Evolutionary conservation across 139 green algal species (phyloP).

Genomic region (Dunaliella primolecta): DNA sequence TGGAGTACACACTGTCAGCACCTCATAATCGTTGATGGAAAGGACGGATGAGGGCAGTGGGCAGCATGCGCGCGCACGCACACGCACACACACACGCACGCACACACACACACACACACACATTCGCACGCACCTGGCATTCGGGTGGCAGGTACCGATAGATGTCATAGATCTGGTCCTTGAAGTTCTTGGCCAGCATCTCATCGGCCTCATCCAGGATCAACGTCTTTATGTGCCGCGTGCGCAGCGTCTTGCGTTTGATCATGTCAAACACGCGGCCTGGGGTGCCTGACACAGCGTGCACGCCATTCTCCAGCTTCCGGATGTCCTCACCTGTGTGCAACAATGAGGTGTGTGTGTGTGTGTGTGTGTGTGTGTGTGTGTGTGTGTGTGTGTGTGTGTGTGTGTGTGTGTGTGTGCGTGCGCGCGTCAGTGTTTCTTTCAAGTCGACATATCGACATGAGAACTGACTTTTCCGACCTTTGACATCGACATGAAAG

Average conservation of each 20-base stretch:
- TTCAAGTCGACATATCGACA: no score
- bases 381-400: neutral
- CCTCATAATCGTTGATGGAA: no score
- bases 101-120: neutral
- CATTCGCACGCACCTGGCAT: constrained; percentile 24
- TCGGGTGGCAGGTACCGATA: constrained; percentile 73
- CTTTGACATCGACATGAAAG: no score
- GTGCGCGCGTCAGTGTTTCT: no score
- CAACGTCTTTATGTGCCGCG: constrained; percentile 46
- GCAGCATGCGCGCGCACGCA: no score
- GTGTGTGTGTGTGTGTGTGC: neutral
- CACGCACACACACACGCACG: no score
- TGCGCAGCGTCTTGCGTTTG: constrained; percentile 70
- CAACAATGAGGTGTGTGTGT: neutral
- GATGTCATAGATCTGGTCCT: constrained; percentile 99
- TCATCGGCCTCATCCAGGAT: constrained; percentile 96
- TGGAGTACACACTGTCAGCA: no score
- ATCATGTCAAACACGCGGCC: constrained; percentile 99
- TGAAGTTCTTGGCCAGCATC: constrained; percentile 98
- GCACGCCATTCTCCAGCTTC: constrained; percentile 88
- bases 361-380: neutral
- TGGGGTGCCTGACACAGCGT: constrained; percentile 94
- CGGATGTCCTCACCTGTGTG: constrained; percentile 88
- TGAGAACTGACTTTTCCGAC: no score
- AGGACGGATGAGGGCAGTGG: no score